Base-by-base conservation (phyloP, 371 early-diverging fungal species). In the Mucor racemosus region DNA sequence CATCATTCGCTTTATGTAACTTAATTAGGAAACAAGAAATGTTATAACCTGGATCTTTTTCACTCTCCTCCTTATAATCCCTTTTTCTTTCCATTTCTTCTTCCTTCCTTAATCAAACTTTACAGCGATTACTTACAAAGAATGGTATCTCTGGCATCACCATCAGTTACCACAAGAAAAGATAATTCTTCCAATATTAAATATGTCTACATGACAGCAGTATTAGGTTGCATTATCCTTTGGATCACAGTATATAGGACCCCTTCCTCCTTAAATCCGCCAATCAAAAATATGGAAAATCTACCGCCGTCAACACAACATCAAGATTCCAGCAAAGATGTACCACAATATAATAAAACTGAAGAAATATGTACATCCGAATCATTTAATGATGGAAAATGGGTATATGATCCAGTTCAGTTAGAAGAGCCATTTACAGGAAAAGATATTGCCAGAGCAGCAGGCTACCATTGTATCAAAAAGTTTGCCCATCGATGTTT, bases 401-500 rank as follows among this genome's bases (percentile, higher is more conserved):
- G 83, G 83, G 50, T 68, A 4, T 60, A 73, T 60, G 35, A 64
- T 26, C 76, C 78, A 5, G 39, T 65, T 8, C 19, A 61, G 5
- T 21, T 76, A 10, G 58, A 57, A 17, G 33, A 60, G 3, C 60
- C 60, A 4, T 60, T 71, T n/a, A 68, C 66, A 8, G 39, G 35
- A 14, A 60, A 63, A 17, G 67, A 69, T 7, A 41, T 78, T 9
- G 76, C 74, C 17, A 48, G 65, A 44, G 69, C 60, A 4, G 63
- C 70, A 14, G 71, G 73, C 11, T 82, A 82, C 62, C 64, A 75
- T 38, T 82, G 83, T 58, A 21, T 64, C 5, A 64, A 70, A 8
- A 74, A 74, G 17, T 82, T 82, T 38, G 75, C 78, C n/a, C 83
- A 82, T 61, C 66, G 77, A 58, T 82, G 83, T 54, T 82, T 78